Base-by-base conservation (phyloP, 73 alveolate species). In the Paramecium caudatum region DNA sequence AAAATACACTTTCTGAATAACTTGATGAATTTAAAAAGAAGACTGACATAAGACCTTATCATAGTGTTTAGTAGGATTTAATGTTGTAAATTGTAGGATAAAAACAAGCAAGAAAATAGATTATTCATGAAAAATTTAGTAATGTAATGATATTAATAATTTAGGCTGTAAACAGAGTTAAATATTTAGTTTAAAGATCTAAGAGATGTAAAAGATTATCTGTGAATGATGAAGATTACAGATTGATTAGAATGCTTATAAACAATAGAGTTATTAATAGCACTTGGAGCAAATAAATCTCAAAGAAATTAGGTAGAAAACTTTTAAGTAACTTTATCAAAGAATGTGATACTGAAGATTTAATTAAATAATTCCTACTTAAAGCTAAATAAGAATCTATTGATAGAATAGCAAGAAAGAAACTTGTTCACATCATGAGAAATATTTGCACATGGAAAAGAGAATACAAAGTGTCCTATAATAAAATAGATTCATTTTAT, bases 21-120 rank as follows among this genome's bases (percentile, higher is more conserved):
- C 21, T 68, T 5, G 84, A 34, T n/a, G 37, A 68, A 25, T 30
- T 68, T 4, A 68, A 68, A 37, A 17, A 68, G 34, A 68, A 68
- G 37, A 25, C 34, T 68, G 84, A 68, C 34, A 37, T 25, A 32
- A 34, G 84, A 25, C 84, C 84, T 12, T 68, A 68, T 12, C 34
- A 68, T 12, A 68, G 84, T 68, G 61, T 68, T 32, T 68, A 68
- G 34, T 16, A 68, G 16, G 84, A 68, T 68, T 4, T 68, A 30
- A 34, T 68, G 50, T 15, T 68, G 34, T n/a, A 68, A 37, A 32
- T 68, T 34, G 84, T 68, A 0, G 84, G 84, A 4, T 68, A 68
- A 37, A 68, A 37, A 32, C 15, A 68, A 68, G 84, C 84, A 0
- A 68, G 84, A 68, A 33, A 17, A 25, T 32, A 37, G 34, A 34